Evolutionary conservation across 768 basidiomycete species (phyloP).

Genomic region (Termitomyces sp.): DNA sequence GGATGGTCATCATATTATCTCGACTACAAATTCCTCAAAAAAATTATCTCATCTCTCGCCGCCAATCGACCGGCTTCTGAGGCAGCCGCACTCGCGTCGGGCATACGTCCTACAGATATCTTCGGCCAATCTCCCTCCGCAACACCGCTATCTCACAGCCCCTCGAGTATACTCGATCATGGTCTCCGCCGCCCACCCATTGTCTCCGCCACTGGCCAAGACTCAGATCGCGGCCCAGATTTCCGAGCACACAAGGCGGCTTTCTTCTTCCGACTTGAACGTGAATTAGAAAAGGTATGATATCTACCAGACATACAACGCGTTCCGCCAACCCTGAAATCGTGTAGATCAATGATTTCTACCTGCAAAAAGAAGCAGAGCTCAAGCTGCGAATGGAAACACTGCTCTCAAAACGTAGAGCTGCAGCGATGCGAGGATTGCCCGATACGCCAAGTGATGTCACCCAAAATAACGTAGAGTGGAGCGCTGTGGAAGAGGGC

Average conservation of each 20-base stretch:
- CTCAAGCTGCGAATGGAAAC: constrained; percentile 90
- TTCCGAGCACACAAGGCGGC: constrained; percentile 95
- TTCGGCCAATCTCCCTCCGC: constrained; percentile 24
- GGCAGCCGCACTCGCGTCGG: constrained; percentile 81
- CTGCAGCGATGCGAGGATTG: constrained; percentile 67
- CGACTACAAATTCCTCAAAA: constrained; percentile 98
- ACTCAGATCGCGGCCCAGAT: constrained; percentile 74
- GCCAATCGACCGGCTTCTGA: constrained; percentile 89
- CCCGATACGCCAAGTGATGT: constrained; percentile 65
- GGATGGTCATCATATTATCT: constrained; percentile 96
- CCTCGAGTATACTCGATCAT: constrained; percentile 30
- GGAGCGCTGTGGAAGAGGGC: constrained; percentile 95
- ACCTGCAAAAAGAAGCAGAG: constrained; percentile 95
- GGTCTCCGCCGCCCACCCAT: constrained; percentile 53
- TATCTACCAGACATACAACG: constrained; percentile 2
- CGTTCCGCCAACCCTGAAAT: constrained; percentile 1
- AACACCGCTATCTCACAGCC: constrained; percentile 26
- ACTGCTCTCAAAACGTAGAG: constrained; percentile 88
- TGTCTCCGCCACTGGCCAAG: constrained; percentile 57
- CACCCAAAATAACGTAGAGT: constrained; percentile 74
- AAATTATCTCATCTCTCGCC: constrained; percentile 94
- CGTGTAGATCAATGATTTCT: constrained; percentile 91
- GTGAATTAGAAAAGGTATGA: constrained; percentile 92
- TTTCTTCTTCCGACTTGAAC: constrained; percentile 98
- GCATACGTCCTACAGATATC: constrained; percentile 67